These are phyloP conservation scores for Trypanosoma avium DNA, from an alignment of 208 protist genomes.

Conservation along the genomic window DNA sequence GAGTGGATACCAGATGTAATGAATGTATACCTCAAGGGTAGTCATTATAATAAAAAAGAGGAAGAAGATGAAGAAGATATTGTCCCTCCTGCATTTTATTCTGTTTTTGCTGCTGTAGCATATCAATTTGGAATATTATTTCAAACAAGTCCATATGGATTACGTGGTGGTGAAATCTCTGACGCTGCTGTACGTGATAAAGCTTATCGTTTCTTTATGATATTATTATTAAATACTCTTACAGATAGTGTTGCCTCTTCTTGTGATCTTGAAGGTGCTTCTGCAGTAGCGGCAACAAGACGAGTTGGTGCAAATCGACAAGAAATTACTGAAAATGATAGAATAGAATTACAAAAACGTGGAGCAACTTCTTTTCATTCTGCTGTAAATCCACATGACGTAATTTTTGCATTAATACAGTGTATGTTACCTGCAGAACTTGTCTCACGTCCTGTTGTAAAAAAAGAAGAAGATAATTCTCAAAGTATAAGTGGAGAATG, in stretches of 20 bases:
- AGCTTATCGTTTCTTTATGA: slow-evolving; percentile 44
- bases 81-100: slow-evolving; percentile 43
- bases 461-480: neutral
- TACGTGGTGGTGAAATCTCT: slow-evolving; percentile 24
- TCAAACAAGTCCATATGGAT: slow-evolving; percentile 26
- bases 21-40: slow-evolving; percentile 19
- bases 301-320: slow-evolving; percentile 32
- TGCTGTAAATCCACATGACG: slow-evolving; percentile 56
- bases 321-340: slow-evolving; percentile 6
- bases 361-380: slow-evolving; percentile 57
- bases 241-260: slow-evolving; percentile 51
- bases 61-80: slow-evolving; percentile 9
- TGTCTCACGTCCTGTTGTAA: neutral
- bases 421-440: slow-evolving; percentile 40
- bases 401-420: slow-evolving; percentile 48
- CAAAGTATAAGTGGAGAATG: slow-evolving; percentile 18
- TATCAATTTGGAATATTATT: slow-evolving; percentile 62
- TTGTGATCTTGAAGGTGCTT: slow-evolving; percentile 59
- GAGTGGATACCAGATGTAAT: slow-evolving; percentile 73
- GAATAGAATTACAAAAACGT: slow-evolving; percentile 27
- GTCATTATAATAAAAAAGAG: too few species aligned
- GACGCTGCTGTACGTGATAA: slow-evolving; percentile 9
- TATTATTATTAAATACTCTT: slow-evolving; percentile 52
- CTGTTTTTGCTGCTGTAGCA: slow-evolving; percentile 70
- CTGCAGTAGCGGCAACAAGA: slow-evolving; percentile 56